A percentile compares a stretch with the other conserved stretches of the same genome.
Conservation (phyloP, 1,284 basidiomycete species). For the Gymnopus androsaceus region DNA sequence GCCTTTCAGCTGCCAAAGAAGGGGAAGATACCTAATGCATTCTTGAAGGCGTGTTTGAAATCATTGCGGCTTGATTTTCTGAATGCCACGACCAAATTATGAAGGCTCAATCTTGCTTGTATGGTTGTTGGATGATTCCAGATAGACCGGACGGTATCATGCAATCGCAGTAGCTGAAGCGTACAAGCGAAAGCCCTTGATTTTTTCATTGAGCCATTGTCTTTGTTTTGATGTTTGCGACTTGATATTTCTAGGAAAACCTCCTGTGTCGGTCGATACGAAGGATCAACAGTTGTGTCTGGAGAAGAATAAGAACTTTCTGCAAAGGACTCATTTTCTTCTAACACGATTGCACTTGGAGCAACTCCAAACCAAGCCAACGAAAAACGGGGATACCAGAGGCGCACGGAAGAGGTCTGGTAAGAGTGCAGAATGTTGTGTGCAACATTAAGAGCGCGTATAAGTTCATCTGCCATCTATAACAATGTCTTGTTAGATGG, state of each 20-base stretch:
- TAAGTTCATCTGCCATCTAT: constrained; percentile 50
- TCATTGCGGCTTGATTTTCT: constrained; percentile 40
- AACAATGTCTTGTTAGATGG: not conserved
- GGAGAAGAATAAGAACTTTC: constrained; percentile 24
- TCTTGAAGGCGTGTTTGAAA: constrained; percentile 48
- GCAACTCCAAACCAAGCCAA: constrained; percentile 51
- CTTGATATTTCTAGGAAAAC: constrained; percentile 28
- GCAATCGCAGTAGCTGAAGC: constrained; percentile 10
- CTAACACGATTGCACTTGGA: constrained; percentile 39
- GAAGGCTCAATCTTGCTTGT: constrained; percentile 36
- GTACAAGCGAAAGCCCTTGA: constrained; percentile 9
- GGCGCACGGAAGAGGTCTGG: constrained; percentile 35
- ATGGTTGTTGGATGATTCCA: constrained; percentile 40
- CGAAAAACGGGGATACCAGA: constrained; percentile 49
- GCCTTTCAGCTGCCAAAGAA: no score
- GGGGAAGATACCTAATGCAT: constrained; percentile 46
- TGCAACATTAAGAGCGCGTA: constrained; percentile 37
- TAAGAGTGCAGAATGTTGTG: constrained; percentile 36
- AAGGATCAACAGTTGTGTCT: not conserved
- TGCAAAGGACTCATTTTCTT: constrained; percentile 35
- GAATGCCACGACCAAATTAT: constrained; percentile 32
- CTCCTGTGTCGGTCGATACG: constrained; percentile 23
- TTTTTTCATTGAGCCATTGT: not conserved
- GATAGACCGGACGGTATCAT: constrained; percentile 16
- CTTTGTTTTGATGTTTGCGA: not conserved